Evolutionary conservation across 2,329 filamentous ascomycete genomes (phyloP).

Genomic region (Aspergillus nomiae): DNA sequence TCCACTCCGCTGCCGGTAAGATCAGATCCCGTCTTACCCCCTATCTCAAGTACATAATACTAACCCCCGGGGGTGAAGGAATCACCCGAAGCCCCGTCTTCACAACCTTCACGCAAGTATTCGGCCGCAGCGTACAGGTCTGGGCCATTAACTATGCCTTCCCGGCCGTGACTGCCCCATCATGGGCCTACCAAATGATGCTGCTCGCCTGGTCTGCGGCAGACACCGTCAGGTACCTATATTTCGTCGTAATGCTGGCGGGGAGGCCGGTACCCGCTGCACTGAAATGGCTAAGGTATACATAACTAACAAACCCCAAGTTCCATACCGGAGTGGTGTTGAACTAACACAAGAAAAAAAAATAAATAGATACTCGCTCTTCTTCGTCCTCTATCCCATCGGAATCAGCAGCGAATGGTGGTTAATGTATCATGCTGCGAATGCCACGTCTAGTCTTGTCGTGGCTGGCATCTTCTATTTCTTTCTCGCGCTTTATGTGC

Average conservation of each 20-base stretch:
- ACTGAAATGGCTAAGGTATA: slow-evolving; percentile 29
- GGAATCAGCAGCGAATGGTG: slow-evolving; percentile 34
- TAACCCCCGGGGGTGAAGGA: slow-evolving; percentile 8
- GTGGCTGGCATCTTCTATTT: slow-evolving; percentile 26
- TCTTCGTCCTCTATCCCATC: slow-evolving; percentile 29
- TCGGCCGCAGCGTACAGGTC: slow-evolving; percentile 34
- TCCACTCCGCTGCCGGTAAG: slow-evolving; percentile 29
- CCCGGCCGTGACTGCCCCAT: slow-evolving; percentile 18
- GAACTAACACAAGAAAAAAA: neutral
- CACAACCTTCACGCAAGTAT: slow-evolving; percentile 34
- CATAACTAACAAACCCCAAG: too few relatives aligned
- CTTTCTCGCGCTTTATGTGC: slow-evolving; percentile 30
- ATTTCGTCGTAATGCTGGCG: slow-evolving; percentile 27
- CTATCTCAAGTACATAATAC: neutral
- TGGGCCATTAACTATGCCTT: slow-evolving; percentile 34
- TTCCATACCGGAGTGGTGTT: too few relatives aligned
- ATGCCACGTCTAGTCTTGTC: slow-evolving; percentile 8
- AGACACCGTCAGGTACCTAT: slow-evolving; percentile 28
- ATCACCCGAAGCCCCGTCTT: slow-evolving; percentile 31
- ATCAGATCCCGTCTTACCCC: neutral
- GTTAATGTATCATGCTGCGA: slow-evolving; percentile 30
- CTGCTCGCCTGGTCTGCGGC: slow-evolving; percentile 31
- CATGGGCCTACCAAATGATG: slow-evolving; percentile 27
- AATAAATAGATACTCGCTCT: slow-evolving; percentile 30
- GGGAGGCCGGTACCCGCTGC: slow-evolving; percentile 14